Base-by-base conservation (phyloP, 306 rosid species). In the Vicia faba region DNA sequence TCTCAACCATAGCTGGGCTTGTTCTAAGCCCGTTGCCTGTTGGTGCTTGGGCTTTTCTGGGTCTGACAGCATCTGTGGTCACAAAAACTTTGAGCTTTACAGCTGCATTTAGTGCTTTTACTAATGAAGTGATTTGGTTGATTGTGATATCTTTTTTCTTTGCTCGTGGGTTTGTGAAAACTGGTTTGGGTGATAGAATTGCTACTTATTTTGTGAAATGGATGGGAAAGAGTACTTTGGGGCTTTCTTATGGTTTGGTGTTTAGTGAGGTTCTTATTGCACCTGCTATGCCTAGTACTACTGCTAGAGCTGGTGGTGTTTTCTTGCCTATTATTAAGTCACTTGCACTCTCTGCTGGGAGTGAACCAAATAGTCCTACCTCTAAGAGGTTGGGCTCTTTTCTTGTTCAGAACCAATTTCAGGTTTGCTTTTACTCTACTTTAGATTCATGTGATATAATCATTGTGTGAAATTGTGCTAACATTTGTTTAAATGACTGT, bases 231-330 rank as follows among this genome's bases (percentile, higher is more conserved):
- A 93, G 97, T 70, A 93, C 99, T 1, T 68, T 93, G 46, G 99
- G 97, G 0, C 64, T 93, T 73, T 86, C 96, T 48, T 90, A 93
- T 58, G 99, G 99, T 0, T 76, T 93, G 79, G 82, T 96, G 11
- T 61, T 93, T 29, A 90, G 99, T 18, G 99, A 93, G 73, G 86
- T 88, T 4, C 82, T 93, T 35, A 93, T 93, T 70, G 95, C 97
- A 0, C 99, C 99, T 1, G 97, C 99, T 8, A 93, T 93, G 99
- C 99, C 99, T 0, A 93, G 99, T 75, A 84, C 99, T 20, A 90
- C 99, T 3, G 99, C 99, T 0, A 79, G 99, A 56, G 99, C 97
- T 1, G 99, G 99, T 1, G 97, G 99, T 1, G 97, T 93, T 19
- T 93, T 93, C 66, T 81, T 93, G 86, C 99, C 99, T 0, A 88